Percentiles rank a stretch among this genome's conserved stretches.
phyloP scores from a whole-genome alignment of 306 rosid genomes.

The Corylus avellana region DNA sequence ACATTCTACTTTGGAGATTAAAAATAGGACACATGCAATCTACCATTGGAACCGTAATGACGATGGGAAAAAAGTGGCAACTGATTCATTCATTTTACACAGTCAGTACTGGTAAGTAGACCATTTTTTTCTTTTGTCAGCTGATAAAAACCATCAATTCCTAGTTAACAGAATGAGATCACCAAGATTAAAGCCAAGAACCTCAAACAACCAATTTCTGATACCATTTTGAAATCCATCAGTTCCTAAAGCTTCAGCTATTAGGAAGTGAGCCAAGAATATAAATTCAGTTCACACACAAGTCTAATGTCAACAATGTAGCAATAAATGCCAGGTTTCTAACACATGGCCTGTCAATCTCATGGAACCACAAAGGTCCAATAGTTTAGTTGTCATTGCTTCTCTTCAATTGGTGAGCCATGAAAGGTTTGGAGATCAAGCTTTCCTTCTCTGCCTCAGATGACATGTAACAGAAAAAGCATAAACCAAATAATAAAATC shows the following conservation, averaged over 20 bases:
- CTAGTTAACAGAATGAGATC: neutral
- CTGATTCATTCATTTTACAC: conserved; percentile 65
- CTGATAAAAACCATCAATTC: neutral
- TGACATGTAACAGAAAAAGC: neutral
- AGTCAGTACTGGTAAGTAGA: conserved; percentile 86
- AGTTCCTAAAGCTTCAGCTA: neutral
- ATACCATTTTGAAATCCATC: neutral
- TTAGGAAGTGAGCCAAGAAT: neutral
- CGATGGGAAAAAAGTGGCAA: conserved; percentile 75
- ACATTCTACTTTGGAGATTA: conserved; percentile 84
- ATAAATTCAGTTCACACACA: neutral
- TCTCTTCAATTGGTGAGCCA: conserved; percentile 11
- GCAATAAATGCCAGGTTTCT: neutral
- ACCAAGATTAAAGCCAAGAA: neutral
- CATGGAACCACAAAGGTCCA: neutral
- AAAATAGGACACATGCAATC: conserved; percentile 81
- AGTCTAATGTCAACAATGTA: neutral
- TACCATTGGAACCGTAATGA: conserved; percentile 99
- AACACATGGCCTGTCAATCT: neutral
- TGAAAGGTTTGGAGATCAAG: conserved; percentile 11
- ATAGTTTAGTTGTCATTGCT: conserved; percentile 8
- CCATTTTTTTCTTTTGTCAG: conserved; percentile 15
- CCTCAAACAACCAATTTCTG: neutral
- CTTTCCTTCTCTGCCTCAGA: neutral
- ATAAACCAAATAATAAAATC: neutral